Conservation (phyloP, 140 eudicot genomes). For the Artemisia princeps region DNA sequence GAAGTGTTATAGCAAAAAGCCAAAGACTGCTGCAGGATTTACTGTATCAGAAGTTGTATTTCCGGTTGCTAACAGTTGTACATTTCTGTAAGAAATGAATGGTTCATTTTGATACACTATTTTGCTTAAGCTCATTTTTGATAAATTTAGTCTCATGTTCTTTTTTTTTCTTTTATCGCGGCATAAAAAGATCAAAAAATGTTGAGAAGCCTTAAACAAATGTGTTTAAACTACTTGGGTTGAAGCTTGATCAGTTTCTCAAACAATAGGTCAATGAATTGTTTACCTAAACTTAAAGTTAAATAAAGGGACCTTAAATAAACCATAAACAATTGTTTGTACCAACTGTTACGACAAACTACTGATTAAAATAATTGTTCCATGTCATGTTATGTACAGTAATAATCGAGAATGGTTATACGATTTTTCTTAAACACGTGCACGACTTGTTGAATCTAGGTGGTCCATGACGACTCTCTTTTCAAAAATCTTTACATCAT, state of each 20-base stretch:
- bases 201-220: not conserved
- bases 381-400: too few relatives aligned
- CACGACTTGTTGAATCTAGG: not conserved
- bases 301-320: too few relatives aligned
- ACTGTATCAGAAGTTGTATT: constrained; percentile 14
- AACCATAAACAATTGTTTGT: not conserved
- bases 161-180: too few relatives aligned
- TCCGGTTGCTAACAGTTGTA: constrained; percentile 18
- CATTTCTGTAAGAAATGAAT: constrained; percentile 23
- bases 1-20: not conserved
- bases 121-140: not conserved
- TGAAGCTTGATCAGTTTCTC: not conserved
- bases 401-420: not conserved
- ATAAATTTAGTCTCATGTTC: too few relatives aligned
- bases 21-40: not conserved
- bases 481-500: too few relatives aligned
- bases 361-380: constrained; percentile 6
- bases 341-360: not conserved
- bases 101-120: not conserved
- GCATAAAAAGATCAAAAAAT: not conserved
- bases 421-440: not conserved
- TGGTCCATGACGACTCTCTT: not conserved
- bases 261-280: not conserved
- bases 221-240: not conserved
- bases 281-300: constrained; percentile 1